Conservation (phyloP, 305 asterid genomes). For the Fraxinus sp. region DNA sequence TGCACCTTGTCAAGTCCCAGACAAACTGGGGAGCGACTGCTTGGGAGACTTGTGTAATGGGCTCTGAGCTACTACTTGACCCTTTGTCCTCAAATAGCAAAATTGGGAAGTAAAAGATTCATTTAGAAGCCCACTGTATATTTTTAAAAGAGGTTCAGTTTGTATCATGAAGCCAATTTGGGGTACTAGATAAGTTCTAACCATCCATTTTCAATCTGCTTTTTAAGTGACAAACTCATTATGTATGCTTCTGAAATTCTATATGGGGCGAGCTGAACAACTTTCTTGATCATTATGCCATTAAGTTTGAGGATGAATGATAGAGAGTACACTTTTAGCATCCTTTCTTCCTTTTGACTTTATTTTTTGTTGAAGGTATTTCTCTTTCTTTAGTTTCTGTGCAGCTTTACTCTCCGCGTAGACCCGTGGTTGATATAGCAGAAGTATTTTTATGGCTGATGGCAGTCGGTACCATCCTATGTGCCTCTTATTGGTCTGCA, state of each 20-base stretch:
- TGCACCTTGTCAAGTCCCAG: background rate
- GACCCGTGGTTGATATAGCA: conserved; percentile 88
- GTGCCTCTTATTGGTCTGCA: conserved; percentile 96
- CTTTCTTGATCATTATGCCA: background rate
- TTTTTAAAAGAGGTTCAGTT: background rate
- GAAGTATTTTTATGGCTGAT: conserved; percentile 94
- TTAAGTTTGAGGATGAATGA: background rate
- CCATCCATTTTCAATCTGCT: background rate
- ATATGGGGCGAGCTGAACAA: background rate
- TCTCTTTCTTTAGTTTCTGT: conserved; percentile 54
- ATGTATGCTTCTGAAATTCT: background rate
- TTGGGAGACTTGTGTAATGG: background rate
- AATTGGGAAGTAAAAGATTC: background rate
- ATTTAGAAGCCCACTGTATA: background rate
- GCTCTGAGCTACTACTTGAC: background rate
- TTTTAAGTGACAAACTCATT: background rate
- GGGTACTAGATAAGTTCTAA: background rate
- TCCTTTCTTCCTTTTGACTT: background rate
- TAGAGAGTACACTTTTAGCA: background rate
- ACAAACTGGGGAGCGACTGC: background rate
- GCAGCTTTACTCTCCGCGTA: conserved; percentile 86
- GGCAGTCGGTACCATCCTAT: conserved; percentile 88
- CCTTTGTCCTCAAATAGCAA: background rate
- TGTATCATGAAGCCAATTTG: background rate
- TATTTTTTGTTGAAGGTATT: conserved; percentile 23